These are phyloP conservation scores for Alternaria metachromatica DNA, from an alignment of 2,329 filamentous ascomycete species.

Conservation along the genomic window DNA sequence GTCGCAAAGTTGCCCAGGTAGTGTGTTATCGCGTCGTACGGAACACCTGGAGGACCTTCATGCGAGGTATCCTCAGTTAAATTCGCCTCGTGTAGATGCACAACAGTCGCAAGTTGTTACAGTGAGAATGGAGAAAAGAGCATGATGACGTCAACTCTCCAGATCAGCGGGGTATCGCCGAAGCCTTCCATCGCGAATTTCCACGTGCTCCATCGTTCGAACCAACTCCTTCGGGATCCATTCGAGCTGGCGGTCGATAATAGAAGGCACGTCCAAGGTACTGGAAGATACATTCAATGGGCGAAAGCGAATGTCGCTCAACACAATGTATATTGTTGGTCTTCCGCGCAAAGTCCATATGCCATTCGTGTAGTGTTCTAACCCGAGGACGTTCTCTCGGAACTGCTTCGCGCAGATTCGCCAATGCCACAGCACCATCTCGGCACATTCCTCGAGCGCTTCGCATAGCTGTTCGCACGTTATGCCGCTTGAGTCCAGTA, in stretches of 20 bases:
- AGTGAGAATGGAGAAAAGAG: too few relatives aligned
- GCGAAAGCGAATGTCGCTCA: not conserved
- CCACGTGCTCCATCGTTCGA: not conserved
- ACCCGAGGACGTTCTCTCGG: not conserved
- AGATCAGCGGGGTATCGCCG: not conserved
- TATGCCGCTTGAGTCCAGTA: not conserved
- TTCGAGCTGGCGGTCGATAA: not conserved
- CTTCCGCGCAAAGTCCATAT: not conserved
- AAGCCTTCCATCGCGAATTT: not conserved
- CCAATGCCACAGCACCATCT: not conserved
- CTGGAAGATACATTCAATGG: not conserved
- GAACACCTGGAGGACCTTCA: not conserved
- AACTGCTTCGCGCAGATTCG: not conserved
- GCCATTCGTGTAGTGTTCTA: not conserved
- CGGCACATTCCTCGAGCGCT: not conserved
- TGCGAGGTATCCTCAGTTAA: not conserved
- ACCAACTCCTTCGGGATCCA: not conserved
- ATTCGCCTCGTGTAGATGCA: not conserved
- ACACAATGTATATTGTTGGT: not conserved
- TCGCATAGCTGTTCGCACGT: not conserved
- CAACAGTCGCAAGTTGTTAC: not conserved
- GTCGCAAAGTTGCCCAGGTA: not conserved
- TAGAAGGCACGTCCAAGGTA: not conserved
- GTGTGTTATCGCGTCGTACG: not conserved
- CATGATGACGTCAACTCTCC: not conserved